Conservation (phyloP, 2,329 filamentous ascomycete genomes). For the Ascomycota sp. region DNA sequence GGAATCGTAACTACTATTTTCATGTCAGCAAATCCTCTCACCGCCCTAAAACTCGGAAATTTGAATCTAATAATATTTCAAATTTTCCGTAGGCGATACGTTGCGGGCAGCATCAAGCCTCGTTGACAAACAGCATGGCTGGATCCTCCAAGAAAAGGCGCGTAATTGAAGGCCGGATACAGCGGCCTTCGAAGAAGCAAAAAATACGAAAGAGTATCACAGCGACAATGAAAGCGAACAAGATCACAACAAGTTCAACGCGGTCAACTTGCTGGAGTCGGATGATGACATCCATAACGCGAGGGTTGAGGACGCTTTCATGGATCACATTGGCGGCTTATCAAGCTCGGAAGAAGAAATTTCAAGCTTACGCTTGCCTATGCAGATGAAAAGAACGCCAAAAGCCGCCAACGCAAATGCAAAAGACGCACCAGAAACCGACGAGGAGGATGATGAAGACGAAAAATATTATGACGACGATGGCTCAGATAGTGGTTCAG, state of each 20-base stretch:
- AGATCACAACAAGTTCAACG: slow-evolving; percentile 22
- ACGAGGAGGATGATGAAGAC: slow-evolving; percentile 9
- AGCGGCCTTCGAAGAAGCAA: slow-evolving; percentile 32
- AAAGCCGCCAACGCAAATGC: not conserved
- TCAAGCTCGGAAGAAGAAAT: slow-evolving; percentile 17
- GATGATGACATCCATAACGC: slow-evolving; percentile 36
- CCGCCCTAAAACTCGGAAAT: too few relatives aligned
- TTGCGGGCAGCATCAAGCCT: too few relatives aligned
- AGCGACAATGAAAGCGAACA: slow-evolving; percentile 26
- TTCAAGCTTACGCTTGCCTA: slow-evolving; percentile 3
- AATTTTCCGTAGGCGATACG: not conserved
- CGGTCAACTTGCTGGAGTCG: slow-evolving; percentile 33
- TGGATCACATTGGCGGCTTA: slow-evolving; percentile 14
- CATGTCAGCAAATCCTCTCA: too few relatives aligned
- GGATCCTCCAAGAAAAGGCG: slow-evolving; percentile 14
- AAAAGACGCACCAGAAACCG: slow-evolving; percentile 6
- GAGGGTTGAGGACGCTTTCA: slow-evolving; percentile 27
- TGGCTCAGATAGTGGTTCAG: slow-evolving; percentile 18
- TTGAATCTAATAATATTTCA: not conserved
- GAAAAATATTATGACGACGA: slow-evolving; percentile 16
- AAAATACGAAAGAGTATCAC: slow-evolving; percentile 26
- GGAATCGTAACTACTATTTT: too few relatives aligned
- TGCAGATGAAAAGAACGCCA: slow-evolving; percentile 6
- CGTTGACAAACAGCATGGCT: slow-evolving; percentile 8
- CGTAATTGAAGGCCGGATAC: slow-evolving; percentile 9